Percentiles rank a stretch among this genome's conserved stretches.
phyloP scores from a whole-genome alignment of 2,329 filamentous ascomycete genomes.

The Chaetomium globosum region DNA sequence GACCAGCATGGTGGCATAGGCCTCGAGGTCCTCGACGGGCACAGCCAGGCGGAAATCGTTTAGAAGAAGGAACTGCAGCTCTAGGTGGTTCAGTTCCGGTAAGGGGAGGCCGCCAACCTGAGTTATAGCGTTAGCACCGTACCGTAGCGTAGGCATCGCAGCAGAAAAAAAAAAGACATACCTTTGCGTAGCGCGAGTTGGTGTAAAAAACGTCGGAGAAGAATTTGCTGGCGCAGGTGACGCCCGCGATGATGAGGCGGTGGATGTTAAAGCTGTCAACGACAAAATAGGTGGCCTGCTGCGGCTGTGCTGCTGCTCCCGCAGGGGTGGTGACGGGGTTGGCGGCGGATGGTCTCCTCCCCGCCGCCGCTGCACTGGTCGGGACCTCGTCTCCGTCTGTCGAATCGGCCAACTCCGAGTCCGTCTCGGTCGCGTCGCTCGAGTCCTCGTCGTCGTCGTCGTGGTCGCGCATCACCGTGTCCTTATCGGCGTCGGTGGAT shows the following conservation, averaged over 20 bases:
- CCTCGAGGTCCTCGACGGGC: slow-evolving; percentile 91
- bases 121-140: slow-evolving; percentile 20
- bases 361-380: slow-evolving; percentile 13
- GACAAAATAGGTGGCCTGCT: slow-evolving; percentile 72
- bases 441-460: slow-evolving; percentile 48
- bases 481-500: slow-evolving; percentile 31
- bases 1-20: slow-evolving; percentile 96
- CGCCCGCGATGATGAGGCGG: slow-evolving; percentile 90
- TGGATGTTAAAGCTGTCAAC: slow-evolving; percentile 99
- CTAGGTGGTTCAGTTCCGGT: slow-evolving; percentile 90
- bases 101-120: slow-evolving; percentile 93
- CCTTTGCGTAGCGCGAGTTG: slow-evolving; percentile 98
- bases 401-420: slow-evolving; percentile 30
- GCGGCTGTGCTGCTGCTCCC: background rate
- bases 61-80: slow-evolving; percentile 90
- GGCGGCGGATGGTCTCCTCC: background rate
- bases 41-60: slow-evolving; percentile 96
- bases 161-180: slow-evolving; percentile 50
- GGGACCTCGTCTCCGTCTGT: slow-evolving; percentile 36
- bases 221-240: slow-evolving; percentile 98
- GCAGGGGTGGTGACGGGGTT: slow-evolving; percentile 19
- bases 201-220: slow-evolving; percentile 99
- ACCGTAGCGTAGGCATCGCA: background rate
- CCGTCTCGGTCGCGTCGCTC: slow-evolving; percentile 35
- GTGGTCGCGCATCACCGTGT: slow-evolving; percentile 45